These are phyloP conservation scores for Nymphaea thermarum DNA, from an alignment of 164 flowering plant species.

Conservation along the genomic window DNA sequence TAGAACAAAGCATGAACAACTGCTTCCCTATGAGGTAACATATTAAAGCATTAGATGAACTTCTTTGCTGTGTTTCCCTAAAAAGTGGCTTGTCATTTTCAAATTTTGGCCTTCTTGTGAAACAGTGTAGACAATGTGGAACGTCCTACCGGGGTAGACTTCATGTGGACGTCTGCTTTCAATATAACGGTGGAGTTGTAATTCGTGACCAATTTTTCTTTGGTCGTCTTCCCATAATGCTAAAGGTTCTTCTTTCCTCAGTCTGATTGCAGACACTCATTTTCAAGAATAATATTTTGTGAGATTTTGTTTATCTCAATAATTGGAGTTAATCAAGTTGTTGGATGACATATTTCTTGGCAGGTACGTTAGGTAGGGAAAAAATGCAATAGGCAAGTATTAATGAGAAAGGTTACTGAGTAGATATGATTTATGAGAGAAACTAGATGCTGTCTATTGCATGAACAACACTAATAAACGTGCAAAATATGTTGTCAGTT, in stretches of 20 bases:
- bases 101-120: background rate
- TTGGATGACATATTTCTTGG: too few relatives aligned
- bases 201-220: constrained; percentile 26
- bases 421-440: too few relatives aligned
- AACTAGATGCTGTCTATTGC: too few relatives aligned
- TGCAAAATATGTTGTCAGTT: too few relatives aligned
- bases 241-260: constrained; percentile 39
- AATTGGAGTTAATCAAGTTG: too few relatives aligned
- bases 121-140: constrained; percentile 79
- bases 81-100: background rate
- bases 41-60: background rate
- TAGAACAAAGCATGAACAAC: constrained; percentile 5
- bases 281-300: too few relatives aligned
- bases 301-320: too few relatives aligned
- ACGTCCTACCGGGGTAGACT: constrained; percentile 54
- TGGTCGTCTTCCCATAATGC: constrained; percentile 78
- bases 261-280: background rate
- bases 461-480: too few relatives aligned
- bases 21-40: constrained; percentile 50
- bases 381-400: too few relatives aligned
- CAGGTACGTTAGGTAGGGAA: too few relatives aligned
- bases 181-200: constrained; percentile 23
- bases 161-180: constrained; percentile 33
- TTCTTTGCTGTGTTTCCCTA: too few relatives aligned
- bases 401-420: too few relatives aligned